Evolutionary conservation across 805 yeast genomes (phyloP).

Genomic region (Phaffomyces thermotolerans): DNA sequence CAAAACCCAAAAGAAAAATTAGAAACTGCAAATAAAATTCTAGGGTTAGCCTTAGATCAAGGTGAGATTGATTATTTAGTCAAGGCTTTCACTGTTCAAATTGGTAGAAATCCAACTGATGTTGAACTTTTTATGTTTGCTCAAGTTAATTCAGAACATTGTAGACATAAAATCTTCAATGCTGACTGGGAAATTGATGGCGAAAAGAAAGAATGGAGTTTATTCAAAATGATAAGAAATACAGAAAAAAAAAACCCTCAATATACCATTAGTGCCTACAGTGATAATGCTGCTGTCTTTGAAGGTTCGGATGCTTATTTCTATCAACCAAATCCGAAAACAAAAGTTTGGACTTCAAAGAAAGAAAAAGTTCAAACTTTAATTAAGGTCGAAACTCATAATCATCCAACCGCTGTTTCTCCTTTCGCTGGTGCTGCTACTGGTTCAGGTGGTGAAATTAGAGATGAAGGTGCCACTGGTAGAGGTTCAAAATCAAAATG

Average conservation of each 20-base stretch:
- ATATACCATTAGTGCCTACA: slow-evolving; percentile 85
- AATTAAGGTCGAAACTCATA: slow-evolving; percentile 96
- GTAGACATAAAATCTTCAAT: slow-evolving; percentile 97
- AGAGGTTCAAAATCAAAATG: slow-evolving; percentile 97
- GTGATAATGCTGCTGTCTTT: slow-evolving; percentile 96
- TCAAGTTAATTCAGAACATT: slow-evolving; percentile 98
- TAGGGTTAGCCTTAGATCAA: slow-evolving; percentile 91
- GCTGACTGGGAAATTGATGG: slow-evolving; percentile 98
- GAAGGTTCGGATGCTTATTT: slow-evolving; percentile 74
- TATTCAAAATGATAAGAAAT: slow-evolving; percentile 93
- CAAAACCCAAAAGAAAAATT: slow-evolving; percentile 47
- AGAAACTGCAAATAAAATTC: slow-evolving; percentile 64
- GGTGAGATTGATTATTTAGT: slow-evolving; percentile 89
- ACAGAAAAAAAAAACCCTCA: slow-evolving; percentile 78
- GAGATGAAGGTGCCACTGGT: slow-evolving; percentile 99
- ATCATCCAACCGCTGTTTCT: slow-evolving; percentile 98
- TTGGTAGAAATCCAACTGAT: slow-evolving; percentile 91
- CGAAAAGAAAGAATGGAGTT: slow-evolving; percentile 57
- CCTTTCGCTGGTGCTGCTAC: slow-evolving; percentile 99
- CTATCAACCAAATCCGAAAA: slow-evolving; percentile 68
- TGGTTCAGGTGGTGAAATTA: slow-evolving; percentile 99
- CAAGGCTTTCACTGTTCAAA: slow-evolving; percentile 67
- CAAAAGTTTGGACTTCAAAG: slow-evolving; percentile 66
- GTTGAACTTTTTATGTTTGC: slow-evolving; percentile 99
- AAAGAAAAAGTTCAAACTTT: slow-evolving; percentile 81